These are phyloP conservation scores for Lachnum nothofagi DNA, from an alignment of 2,329 filamentous ascomycete species.

Conservation along the genomic window DNA sequence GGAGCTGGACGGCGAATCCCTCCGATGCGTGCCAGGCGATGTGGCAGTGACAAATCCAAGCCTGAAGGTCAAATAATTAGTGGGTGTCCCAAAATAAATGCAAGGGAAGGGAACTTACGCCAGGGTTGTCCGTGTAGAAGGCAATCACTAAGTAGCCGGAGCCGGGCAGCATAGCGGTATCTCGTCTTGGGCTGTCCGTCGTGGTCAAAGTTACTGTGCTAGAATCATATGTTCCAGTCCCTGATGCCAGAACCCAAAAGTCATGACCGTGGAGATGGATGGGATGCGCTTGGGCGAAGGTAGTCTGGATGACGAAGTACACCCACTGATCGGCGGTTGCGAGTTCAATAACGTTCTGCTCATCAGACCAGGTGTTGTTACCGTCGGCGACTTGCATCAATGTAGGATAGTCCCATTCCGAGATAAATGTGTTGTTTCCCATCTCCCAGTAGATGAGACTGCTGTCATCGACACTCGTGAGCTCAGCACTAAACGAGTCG, in stretches of 20 bases:
- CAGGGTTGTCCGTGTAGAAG: constrained; percentile 28
- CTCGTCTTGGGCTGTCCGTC: constrained; percentile 46
- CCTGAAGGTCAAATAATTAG: no score
- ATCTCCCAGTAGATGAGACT: constrained; percentile 44
- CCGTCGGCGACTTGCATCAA: constrained; percentile 32
- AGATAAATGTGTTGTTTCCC: constrained; percentile 42
- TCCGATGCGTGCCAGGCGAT: constrained; percentile 48
- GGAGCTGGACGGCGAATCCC: constrained; percentile 47
- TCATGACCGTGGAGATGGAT: constrained; percentile 49
- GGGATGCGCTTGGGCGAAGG: constrained; percentile 23
- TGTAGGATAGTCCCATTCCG: constrained; percentile 46
- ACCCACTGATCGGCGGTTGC: constrained; percentile 28
- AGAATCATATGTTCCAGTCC: constrained; percentile 34
- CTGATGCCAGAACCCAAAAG: constrained; percentile 44
- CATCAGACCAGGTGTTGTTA: constrained; percentile 20
- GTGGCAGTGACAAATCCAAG: constrained; percentile 33
- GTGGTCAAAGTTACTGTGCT: constrained; percentile 26
- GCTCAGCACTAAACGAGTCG: constrained; percentile 26
- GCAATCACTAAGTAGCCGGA: constrained; percentile 27
- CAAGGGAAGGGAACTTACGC: no score
- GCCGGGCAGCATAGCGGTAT: constrained; percentile 43
- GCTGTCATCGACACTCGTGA: constrained; percentile 24
- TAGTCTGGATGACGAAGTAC: constrained; percentile 29
- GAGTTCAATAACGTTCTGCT: constrained; percentile 24
- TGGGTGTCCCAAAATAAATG: no score